Conservation (phyloP, 2,329 filamentous ascomycete species). For the Lachnellula occidentalis region DNA sequence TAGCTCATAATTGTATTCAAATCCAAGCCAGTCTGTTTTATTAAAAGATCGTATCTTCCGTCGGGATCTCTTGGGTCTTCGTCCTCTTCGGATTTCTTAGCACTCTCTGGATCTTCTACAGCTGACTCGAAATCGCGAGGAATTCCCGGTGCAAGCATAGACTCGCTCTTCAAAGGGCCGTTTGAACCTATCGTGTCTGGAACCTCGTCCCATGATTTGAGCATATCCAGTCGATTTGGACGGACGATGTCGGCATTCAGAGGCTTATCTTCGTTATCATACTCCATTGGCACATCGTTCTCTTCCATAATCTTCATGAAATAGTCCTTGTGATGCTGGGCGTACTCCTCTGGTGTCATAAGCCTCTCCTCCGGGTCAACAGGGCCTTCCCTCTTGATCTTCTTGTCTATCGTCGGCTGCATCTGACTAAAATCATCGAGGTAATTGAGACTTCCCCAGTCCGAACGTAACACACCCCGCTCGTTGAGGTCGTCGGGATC, state of each 20-base stretch:
- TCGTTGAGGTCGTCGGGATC: conserved; percentile 66
- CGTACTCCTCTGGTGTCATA: conserved; percentile 57
- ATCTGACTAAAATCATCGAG: conserved; percentile 77
- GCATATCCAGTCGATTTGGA: conserved; percentile 16
- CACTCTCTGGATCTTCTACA: conserved; percentile 9
- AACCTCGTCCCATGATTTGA: conserved; percentile 19
- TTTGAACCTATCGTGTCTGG: conserved; percentile 21
- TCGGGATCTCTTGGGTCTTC: conserved; percentile 30
- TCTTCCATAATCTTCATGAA: conserved; percentile 18
- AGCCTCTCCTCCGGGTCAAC: conserved; percentile 38
- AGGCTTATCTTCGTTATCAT: conserved; percentile 8
- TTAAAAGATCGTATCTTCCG: conserved; percentile 28
- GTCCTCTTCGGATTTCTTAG: conserved; percentile 15
- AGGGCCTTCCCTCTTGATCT: conserved; percentile 37
- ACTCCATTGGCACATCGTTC: conserved; percentile 6
- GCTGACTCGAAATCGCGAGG: conserved; percentile 17
- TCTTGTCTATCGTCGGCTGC: conserved; percentile 72
- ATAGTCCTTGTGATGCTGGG: conserved; percentile 50
- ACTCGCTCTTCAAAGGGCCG: conserved; percentile 16
- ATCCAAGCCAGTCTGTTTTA: conserved; percentile 49
- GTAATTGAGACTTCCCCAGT: conserved; percentile 68
- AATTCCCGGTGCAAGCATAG: conserved; percentile 21
- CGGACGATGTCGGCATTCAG: no score
- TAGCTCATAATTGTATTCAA: conserved; percentile 49
- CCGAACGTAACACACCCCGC: conserved; percentile 66